A percentile compares a stretch with the other conserved stretches of the same genome.
Conservation (phyloP, 805 yeast species). For the Candida maesae region DNA sequence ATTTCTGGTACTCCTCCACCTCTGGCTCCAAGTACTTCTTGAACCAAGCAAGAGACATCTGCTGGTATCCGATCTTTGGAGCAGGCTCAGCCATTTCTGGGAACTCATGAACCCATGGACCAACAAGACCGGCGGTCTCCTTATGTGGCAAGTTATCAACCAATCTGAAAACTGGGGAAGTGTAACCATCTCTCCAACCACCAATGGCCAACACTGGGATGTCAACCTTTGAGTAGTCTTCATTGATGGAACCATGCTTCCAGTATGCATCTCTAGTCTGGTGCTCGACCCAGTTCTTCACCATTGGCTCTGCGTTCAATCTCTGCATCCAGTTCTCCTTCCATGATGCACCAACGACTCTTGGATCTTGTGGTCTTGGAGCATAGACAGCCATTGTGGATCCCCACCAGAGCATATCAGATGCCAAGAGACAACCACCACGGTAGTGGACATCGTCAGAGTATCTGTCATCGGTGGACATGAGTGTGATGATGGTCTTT, state of each 20-base stretch:
- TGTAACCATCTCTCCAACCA: conserved; percentile 48
- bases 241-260: conserved; percentile 46
- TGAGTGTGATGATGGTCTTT: conserved; percentile 39
- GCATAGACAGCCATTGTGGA: conserved; percentile 42
- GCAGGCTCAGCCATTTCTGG: conserved; percentile 45
- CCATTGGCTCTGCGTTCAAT: conserved; percentile 37
- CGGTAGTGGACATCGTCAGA: conserved; percentile 47
- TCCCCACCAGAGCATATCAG: conserved; percentile 50
- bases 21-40: conserved; percentile 32
- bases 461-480: conserved; percentile 46
- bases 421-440: conserved; percentile 42
- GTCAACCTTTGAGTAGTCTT: conserved; percentile 36
- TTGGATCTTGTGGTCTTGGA: conserved; percentile 45
- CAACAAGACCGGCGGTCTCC: conserved; percentile 34
- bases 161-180: conserved; percentile 42
- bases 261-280: conserved; percentile 43
- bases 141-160: conserved; percentile 35
- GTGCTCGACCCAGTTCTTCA: conserved; percentile 39
- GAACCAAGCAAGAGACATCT: conserved; percentile 40
- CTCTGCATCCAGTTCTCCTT: conserved; percentile 38
- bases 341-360: conserved; percentile 37
- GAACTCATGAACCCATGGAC: conserved; percentile 49
- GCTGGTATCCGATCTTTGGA: conserved; percentile 42
- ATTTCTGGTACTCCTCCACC: conserved; percentile 19
- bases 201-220: conserved; percentile 43